Evolutionary conservation across 2,329 filamentous ascomycete species (phyloP).

Genomic region (Verticillium albo-atrum): DNA sequence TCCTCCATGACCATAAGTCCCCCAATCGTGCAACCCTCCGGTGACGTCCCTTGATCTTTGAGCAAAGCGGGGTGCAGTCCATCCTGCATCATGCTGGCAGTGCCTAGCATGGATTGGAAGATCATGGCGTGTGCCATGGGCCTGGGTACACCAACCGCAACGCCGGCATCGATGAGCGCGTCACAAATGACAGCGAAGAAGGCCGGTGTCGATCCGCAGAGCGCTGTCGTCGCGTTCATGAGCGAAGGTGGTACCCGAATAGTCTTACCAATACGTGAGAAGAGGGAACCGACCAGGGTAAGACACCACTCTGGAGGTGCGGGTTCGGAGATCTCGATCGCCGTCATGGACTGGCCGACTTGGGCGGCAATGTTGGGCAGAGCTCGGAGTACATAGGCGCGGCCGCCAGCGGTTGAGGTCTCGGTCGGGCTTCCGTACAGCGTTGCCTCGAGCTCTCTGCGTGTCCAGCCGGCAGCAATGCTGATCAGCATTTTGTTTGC

Average conservation of each 20-base stretch:
- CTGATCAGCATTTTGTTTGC: conserved; percentile 42
- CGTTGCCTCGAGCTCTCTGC: conserved; percentile 28
- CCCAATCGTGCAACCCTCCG: conserved; percentile 56
- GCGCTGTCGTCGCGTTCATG: conserved; percentile 53
- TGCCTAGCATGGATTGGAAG: conserved; percentile 55
- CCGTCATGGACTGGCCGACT: conserved; percentile 25
- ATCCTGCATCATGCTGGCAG: conserved; percentile 44
- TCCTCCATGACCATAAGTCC: conserved; percentile 57
- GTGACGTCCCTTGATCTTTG: conserved; percentile 54
- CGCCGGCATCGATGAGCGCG: conserved; percentile 53
- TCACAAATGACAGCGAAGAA: conserved; percentile 57
- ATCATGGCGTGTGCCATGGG: conserved; percentile 54
- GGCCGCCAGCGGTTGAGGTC: conserved; percentile 6
- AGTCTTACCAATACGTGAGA: conserved; percentile 48
- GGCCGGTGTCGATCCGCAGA: conserved; percentile 56
- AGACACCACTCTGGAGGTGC: conserved; percentile 15
- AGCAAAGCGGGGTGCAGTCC: conserved; percentile 53
- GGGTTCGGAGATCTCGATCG: conserved; percentile 22
- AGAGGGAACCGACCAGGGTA: conserved; percentile 37
- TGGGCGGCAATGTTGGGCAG: conserved; percentile 29
- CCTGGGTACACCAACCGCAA: conserved; percentile 55
- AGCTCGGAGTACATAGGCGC: conserved; percentile 22
- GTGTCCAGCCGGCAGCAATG: conserved; percentile 45
- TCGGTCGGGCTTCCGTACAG: not conserved
- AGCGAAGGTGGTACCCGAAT: conserved; percentile 42